Evolutionary conservation across 441 rosid genomes (phyloP), one percentile per base, ranked within the genome.

Genomic region (Arabidopsis hybrid): DNA sequence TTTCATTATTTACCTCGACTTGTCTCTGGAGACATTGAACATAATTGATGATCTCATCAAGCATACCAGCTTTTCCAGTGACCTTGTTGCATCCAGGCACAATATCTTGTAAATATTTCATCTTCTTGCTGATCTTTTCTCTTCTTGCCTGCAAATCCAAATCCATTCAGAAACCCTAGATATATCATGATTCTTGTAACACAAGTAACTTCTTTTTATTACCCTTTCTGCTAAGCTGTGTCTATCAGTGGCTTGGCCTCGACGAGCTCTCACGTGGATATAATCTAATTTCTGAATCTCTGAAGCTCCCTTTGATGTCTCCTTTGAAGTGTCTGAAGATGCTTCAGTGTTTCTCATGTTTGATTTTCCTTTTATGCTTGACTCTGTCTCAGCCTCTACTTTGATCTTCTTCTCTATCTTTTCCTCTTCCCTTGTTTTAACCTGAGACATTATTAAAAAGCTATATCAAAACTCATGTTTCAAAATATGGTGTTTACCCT

Each of bases 141-240:
- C 88, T 82, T 69, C 88, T 82, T 0, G 84, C 85, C 91, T 88
- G 78, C 9, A 36, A 68, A 56, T 61, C 21, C 21, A 53, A 70
- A 65, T 34, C 16, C 58, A 34, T 14, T 69, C 21, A 17, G 34
- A 26, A 60, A 29, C 42, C 65, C 49, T 51, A 66, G 40, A 71
- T 32, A 11, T 49, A 35, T 39, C 12, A 17, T 46, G 11, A 5
- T 50, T 38, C 79, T 63, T 76, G 79, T 32, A 2, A 31, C 14
- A 21, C 61, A 70, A 70, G 71, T 13, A 69, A 69, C 11, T 7
- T 7, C 4, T 29, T 66, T 39, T 62, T 32, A 0, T 61, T 75
- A 86, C 92, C 74, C 86, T 81, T 73, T 88, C 87, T n/a, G 87
- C 90, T 74, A 83, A 79, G 78, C 86, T 85, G 75, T 85, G 89